Percentiles rank a stretch among this genome's conserved stretches.
Evolutionary conservation across 331 rosid species (phyloP).

Genomic region (Rosa hybrid): DNA sequence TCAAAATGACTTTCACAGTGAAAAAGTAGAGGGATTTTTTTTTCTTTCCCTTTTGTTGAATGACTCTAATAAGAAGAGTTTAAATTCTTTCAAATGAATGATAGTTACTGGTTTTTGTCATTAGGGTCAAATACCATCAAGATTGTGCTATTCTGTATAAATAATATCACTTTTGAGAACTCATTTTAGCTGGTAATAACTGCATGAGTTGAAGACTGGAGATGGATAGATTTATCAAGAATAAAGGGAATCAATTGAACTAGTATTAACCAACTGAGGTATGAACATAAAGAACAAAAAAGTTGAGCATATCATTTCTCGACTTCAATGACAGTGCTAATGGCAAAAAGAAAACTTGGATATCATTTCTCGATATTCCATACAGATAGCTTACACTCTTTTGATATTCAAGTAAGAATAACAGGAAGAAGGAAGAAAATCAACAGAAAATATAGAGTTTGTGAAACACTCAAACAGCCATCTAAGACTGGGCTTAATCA

Average conservation of each 20-base stretch:
- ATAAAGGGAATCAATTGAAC: neutral
- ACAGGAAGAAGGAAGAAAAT: neutral
- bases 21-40: constrained; percentile 6
- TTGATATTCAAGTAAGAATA: neutral
- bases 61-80: neutral
- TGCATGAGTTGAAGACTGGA: neutral
- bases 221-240: neutral
- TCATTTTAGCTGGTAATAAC: neutral
- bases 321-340: neutral
- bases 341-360: neutral
- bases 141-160: neutral
- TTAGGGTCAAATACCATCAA: neutral
- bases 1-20: constrained; percentile 16
- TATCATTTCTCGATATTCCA: neutral
- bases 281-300: neutral
- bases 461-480: neutral
- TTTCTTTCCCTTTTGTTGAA: neutral
- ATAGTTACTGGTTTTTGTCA: neutral
- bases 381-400: neutral
- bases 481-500: neutral
- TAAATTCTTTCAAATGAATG: neutral
- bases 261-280: neutral
- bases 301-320: neutral
- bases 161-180: neutral
- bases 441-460: neutral